Evolutionary conservation across 345 rosid genomes (phyloP), one percentile per base, ranked within the genome.

Genomic region (Pistacia vera): DNA sequence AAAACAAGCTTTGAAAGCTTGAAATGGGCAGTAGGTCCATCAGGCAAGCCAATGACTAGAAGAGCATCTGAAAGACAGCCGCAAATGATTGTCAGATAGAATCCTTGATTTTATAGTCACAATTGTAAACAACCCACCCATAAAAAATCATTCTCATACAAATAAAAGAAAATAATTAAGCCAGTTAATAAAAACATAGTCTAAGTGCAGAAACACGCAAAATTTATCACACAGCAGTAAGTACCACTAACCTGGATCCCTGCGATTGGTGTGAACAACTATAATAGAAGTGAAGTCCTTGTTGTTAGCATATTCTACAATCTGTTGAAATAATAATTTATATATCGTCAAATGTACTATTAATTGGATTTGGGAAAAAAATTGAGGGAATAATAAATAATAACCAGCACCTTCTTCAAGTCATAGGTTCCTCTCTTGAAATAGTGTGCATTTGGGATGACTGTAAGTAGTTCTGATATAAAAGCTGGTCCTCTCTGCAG

Each of bases 21-120:
- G 83, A 97, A 97, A 80, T 94, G 97, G 35, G 99, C 99, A 41
- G 99, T 94, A 55, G 99, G 99, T 70, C 99, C 99, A 72, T 75
- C 77, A 5, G 98, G 99, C 87, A 97, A 87, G 63, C 95, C 90
- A 46, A 92, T 89, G 63, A 97, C 68, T 71, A 92, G 80, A 18
- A 92, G 92, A 54, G 94, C 98, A 87, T 97, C 99, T 96, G 72
- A 59, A 70, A n/a, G 33, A 73, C 22, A 77, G 52, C 51, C 48
- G 66, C 25, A 52, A 33, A 64, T 63, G 38, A 41, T 10, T 60
- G 36, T 66, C 38, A 82, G 66, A 8, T 51, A 52, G 35, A 80
- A 60, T 80, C 46, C 22, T n/a, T 9, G 4, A 17, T 13, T 41
- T 33, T n/a, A 5, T 25, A 30, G 30, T 12, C 36, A 46, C 9